These are phyloP conservation scores for Codiaeum variegatum DNA, from an alignment of 441 rosid genomes.

Conservation along the genomic window DNA sequence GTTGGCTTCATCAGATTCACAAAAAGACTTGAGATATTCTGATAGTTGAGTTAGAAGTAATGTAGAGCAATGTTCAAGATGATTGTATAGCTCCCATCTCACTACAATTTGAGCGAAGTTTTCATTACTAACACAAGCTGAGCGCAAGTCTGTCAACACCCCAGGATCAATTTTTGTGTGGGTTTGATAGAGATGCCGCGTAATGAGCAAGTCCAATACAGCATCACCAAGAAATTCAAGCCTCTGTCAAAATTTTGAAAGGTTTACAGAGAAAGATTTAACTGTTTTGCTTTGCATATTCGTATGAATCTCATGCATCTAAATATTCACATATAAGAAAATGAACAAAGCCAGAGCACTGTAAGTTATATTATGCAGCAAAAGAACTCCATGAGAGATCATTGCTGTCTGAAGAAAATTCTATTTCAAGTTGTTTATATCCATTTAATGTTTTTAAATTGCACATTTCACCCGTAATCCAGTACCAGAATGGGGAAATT, in stretches of 20 bases:
- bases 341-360: not conserved
- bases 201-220: slow-evolving; percentile 81
- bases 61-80: slow-evolving; percentile 58
- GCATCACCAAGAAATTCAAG: slow-evolving; percentile 96
- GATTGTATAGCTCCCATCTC: slow-evolving; percentile 44
- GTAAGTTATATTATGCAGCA: not conserved
- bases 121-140: slow-evolving; percentile 82
- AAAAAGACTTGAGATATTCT: slow-evolving; percentile 51
- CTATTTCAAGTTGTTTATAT: not conserved
- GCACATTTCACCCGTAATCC: not conserved
- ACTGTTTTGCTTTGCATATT: slow-evolving; percentile 8
- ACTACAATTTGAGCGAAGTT: slow-evolving; percentile 82
- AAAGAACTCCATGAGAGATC: not conserved
- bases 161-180: slow-evolving; percentile 72
- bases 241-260: slow-evolving; percentile 51
- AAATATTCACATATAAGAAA: not conserved
- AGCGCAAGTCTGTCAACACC: slow-evolving; percentile 85
- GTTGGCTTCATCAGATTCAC: slow-evolving; percentile 34
- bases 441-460: not conserved
- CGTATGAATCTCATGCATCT: not conserved
- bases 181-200: slow-evolving; percentile 66
- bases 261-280: slow-evolving; percentile 20
- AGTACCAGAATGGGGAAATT: not conserved
- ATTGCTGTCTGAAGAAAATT: not conserved
- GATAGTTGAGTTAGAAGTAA: slow-evolving; percentile 50